A percentile compares a stretch with the other conserved stretches of the same genome.
Conservation (phyloP, 257 asterid species). For the Nicotiana benthamiana region DNA sequence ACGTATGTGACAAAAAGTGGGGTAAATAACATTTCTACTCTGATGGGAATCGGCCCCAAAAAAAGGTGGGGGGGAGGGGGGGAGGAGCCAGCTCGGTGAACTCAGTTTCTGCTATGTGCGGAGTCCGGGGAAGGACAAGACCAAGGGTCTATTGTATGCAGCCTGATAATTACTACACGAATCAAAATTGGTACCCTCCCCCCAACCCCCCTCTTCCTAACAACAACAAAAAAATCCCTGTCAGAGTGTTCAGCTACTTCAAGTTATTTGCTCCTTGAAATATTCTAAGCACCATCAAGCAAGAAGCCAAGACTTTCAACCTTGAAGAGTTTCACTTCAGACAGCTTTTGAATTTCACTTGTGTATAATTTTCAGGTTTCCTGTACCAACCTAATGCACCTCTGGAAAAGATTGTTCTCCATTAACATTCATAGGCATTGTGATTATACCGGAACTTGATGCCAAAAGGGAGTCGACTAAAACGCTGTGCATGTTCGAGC, state of each 20-base stretch:
- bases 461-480: background rate
- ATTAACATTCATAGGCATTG: background rate
- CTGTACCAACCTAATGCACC: background rate
- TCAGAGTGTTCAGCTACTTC: conserved; percentile 3
- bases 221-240: background rate
- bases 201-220: no score
- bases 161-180: background rate
- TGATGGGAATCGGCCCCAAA: no score
- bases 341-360: background rate
- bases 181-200: background rate
- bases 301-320: background rate
- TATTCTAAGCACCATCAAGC: background rate
- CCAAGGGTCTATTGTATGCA: no score
- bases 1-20: no score
- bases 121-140: no score
- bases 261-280: background rate
- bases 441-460: background rate
- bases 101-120: no score
- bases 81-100: no score
- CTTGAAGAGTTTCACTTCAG: background rate
- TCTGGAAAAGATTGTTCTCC: background rate
- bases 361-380: background rate
- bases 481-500: background rate
- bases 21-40: no score
- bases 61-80: no score